phyloP scores from a whole-genome alignment of 2,329 filamentous ascomycete genomes.

The Ceratocystiopsis sp. region DNA sequence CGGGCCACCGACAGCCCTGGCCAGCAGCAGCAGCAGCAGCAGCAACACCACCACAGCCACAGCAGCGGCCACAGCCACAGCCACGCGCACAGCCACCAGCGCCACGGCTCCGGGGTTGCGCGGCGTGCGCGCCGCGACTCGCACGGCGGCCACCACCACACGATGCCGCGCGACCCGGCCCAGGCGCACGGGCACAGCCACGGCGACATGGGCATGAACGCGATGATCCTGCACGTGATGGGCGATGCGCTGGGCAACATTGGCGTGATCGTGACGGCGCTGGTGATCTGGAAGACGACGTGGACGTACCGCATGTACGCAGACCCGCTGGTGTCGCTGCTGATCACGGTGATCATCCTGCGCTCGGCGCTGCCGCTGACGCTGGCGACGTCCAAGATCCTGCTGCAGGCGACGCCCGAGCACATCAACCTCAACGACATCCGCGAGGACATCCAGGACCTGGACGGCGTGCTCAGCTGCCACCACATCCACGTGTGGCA shows the following conservation, averaged over 20 bases:
- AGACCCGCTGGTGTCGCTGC: conserved; percentile 78
- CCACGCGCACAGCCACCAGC: conserved; percentile 9
- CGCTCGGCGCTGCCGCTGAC: conserved; percentile 64
- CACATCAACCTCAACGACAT: conserved; percentile 81
- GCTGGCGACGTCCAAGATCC: conserved; percentile 65
- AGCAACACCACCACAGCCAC: conserved; percentile 11
- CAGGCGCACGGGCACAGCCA: conserved; percentile 60
- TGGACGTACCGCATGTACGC: conserved; percentile 73
- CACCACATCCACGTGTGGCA: conserved; percentile 98
- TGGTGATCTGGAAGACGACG: conserved; percentile 81
- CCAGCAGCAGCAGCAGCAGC: conserved; percentile 11
- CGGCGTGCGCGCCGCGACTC: conserved; percentile 28
- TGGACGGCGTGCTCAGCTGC: conserved; percentile 75
- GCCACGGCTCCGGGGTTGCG: too few species aligned
- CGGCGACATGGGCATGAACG: conserved; percentile 88
- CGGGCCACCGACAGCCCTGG: conserved; percentile 12
- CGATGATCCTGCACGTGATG: conserved; percentile 58
- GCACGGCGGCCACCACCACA: conserved; percentile 52
- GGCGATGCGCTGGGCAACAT: conserved; percentile 77
- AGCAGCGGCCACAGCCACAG: conserved; percentile 10
- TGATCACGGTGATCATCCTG: conserved; percentile 73
- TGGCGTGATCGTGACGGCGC: conserved; percentile 65
- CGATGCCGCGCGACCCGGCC: conserved; percentile 68
- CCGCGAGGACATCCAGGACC: conserved; percentile 71
- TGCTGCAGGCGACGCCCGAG: conserved; percentile 84